Evolutionary conservation across 257 asterid species (phyloP).

Genomic region (Capsicum baccatum): DNA sequence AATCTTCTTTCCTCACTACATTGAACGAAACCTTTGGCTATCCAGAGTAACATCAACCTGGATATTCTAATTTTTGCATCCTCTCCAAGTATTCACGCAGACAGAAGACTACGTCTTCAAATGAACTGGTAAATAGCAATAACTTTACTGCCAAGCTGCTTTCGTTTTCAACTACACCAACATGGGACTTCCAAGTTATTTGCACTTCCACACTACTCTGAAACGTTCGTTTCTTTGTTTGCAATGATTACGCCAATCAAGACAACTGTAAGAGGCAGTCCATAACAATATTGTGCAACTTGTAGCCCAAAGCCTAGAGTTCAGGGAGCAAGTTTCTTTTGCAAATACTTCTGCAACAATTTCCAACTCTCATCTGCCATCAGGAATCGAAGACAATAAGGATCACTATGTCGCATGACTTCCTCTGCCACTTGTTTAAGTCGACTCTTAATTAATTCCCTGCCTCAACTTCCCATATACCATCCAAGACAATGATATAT

Average conservation of each 20-base stretch:
- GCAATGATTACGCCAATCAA: neutral
- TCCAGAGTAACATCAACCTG: too few relatives aligned
- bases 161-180: neutral
- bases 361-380: neutral
- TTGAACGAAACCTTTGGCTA: neutral
- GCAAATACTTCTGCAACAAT: too few relatives aligned
- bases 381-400: neutral
- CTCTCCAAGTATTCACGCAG: too few relatives aligned
- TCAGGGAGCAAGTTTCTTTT: neutral
- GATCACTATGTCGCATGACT: neutral
- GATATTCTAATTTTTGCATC: too few relatives aligned
- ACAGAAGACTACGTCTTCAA: neutral
- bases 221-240: neutral
- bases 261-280: neutral
- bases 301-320: neutral
- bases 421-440: neutral
- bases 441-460: constrained; percentile 17
- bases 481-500: constrained; percentile 22
- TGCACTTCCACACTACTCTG: neutral
- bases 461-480: neutral
- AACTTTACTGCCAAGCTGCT: neutral
- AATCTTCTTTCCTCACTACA: neutral
- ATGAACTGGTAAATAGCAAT: neutral
- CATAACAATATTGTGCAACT: neutral
- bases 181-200: neutral